Base-by-base conservation (phyloP, 2,329 filamentous ascomycete species). In the Cladosporium sp. region DNA sequence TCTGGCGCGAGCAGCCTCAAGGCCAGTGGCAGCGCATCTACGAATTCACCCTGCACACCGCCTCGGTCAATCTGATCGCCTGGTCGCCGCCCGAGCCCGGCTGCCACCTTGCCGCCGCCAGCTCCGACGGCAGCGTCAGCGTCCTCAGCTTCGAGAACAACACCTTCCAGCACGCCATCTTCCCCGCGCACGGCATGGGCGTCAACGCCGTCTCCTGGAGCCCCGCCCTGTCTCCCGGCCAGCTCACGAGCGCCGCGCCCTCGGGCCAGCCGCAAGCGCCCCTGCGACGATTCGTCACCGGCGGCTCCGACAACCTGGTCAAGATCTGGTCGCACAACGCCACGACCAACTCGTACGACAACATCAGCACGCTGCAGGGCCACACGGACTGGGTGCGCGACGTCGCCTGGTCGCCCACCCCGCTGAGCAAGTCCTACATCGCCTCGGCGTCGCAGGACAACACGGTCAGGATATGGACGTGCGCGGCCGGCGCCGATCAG, bases 91-190 rank as follows among this genome's bases (percentile, higher is more conserved):
- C 96, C 65, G 93, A 97, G 73, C 86, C 86, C 11, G 93, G 93
- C 63, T 97, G 93, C 70, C 81, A 97, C 47, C 85, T 99, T 48
- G 93, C 93, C 50, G 96, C 90, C 70, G 93, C 93, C 43, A 95
- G 88, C 8, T 95, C 88, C 13, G 93, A 99, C 68, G 93, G 93
- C 65, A 87, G 88, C 68, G 90, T 97, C 62, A 89, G 84, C 61
- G 90, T 97, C 3, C 83, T 99, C 65, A 93, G 96, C 70, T 97
- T 99, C 78, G 91, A 92, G 71, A 92, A 97, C 73, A 95, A 95
- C 71, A 85, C 82, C 70, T 95, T 93, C 84, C 86, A 88, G 58
- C 88, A 95, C 70, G 84, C 85, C 63, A 87, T 89, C 61, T 96
- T 99, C 74, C 84, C 85, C 43, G 93, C 93, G 11, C 93, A 97